Evolutionary conservation across 2,329 filamentous ascomycete genomes (phyloP), one percentile per base, ranked within the genome.

Genomic region (Aspergillus eucalypticola): DNA sequence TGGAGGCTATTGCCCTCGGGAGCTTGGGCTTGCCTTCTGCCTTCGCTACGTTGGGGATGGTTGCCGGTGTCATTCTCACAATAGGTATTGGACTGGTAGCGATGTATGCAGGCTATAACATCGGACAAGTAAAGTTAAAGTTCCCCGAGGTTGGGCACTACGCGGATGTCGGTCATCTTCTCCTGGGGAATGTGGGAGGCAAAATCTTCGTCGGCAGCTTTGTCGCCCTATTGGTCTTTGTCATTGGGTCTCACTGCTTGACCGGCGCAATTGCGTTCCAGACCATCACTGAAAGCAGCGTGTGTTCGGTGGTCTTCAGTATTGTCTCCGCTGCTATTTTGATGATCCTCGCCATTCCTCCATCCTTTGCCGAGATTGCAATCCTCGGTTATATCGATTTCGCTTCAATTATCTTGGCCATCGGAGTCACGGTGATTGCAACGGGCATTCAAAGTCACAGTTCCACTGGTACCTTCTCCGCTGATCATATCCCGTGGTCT

Each of bases 1-100:
- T 82, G 44, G 80, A 82, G 64, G 79, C 80, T 21, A 81, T 81
- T 58, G 78, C 79, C 8, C 73, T 82, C 19, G 80, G 79, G 51
- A 77, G 75, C 29, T 71, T 81, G 61, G 78, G 77, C 56, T 69
- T 80, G 32, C 78, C 79, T 8, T 75, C 71, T 50, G 78, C 78
- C 15, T 79, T 81, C 52, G 77, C 78, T 2, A 76, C 71, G 8
- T 69, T 80, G 5, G 79, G 79, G 38, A 79, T 80, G 76, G 73
- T 80, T 11, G 73, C 74, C 8, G 78, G 79, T 60, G 74, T 79
- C 19, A 75, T 81, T 60, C 66, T 76, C 62, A 73, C 70, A 19
- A 66, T 81, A 2, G 76, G 78, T 32, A 54, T 75, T 7, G 72
- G 72, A 21, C 56, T 74, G 27, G 63, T 78, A 38, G 75, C 76